Conservation (phyloP, 148 eudicot species). For the Spergularia bocconei region DNA sequence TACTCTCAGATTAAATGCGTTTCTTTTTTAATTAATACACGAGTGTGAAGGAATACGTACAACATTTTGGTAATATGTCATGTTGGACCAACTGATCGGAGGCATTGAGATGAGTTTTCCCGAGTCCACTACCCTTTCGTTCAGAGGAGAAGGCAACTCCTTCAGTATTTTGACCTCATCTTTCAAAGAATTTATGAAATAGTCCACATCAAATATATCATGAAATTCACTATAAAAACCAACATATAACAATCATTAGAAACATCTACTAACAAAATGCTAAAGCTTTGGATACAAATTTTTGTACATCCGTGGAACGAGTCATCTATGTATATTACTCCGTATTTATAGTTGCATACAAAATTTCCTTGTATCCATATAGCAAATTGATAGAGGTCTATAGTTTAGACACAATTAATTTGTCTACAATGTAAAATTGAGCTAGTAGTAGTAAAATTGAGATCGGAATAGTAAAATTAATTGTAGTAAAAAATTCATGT, state of each 20-base stretch:
- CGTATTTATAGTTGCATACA: too few species aligned
- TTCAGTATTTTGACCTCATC: constrained; percentile 40
- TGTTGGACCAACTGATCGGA: constrained; percentile 47
- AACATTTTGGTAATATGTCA: constrained; percentile 34
- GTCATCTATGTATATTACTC: too few species aligned
- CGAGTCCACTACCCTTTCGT: constrained; percentile 24
- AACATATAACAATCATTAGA: background rate
- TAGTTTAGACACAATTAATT: too few species aligned
- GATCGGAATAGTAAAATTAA: too few species aligned
- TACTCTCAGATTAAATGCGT: too few species aligned
- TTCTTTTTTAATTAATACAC: background rate
- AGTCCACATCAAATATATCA: constrained; percentile 45
- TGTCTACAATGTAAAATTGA: too few species aligned
- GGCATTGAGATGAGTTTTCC: constrained; percentile 33
- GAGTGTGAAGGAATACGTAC: constrained; percentile 8
- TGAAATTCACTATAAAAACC: constrained; percentile 35
- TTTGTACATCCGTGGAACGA: too few species aligned
- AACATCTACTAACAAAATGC: background rate
- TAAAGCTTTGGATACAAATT: too few species aligned
- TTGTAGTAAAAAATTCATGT: too few species aligned
- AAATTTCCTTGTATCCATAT: too few species aligned
- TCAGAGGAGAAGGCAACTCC: constrained; percentile 37
- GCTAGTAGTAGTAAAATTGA: too few species aligned
- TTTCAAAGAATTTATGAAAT: constrained; percentile 40
- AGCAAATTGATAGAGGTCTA: too few species aligned